Evolutionary conservation across 1,284 basidiomycete genomes (phyloP), one percentile per base, ranked within the genome.

Genomic region (Microbotryum intermedium): DNA sequence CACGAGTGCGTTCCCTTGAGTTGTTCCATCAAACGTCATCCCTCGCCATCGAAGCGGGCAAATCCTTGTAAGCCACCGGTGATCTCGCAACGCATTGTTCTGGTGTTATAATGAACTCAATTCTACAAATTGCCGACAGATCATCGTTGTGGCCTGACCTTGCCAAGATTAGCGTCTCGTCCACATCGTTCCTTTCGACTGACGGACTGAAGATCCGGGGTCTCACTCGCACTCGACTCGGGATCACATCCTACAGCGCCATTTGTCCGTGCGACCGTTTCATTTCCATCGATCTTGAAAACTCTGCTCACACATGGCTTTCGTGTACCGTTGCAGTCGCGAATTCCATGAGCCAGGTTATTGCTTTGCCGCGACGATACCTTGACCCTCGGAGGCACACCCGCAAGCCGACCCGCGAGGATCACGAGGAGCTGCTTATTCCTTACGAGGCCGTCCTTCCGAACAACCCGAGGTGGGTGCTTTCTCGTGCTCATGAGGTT

Each of bases 231-330:
- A 93, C 90, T 1, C 88, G 86, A 73, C 89, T 85, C 66, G 94
- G 94, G 1, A 90, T 97, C 59, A 83, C 89, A 0, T 81, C 81
- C 52, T 92, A 90, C 73, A 88, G 94, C 69, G 76, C 97, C 29
- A 82, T 97, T 53, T 81, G 90, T 90, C 62, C 29, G 83, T 78
- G 43, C 6, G 53, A 20, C 39, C 21, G 25, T 6, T 2, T 18
- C 21, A 1, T 16, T 6, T 25, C 39, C 18, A 11, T 20, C 44
- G 4, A 44, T 26, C 53, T 29, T 29, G 29, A 20, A 8, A 8
- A 10, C 16, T 52, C 44, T 7, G 8, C 30, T 49, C n/a, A 52
- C 26, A 29, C 47, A 44, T 10, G 6, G 29, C n/a, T 47, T 13
- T n/a, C 20, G 25, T 34, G 23, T 13, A 16, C 43, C 10, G 28